Evolutionary conservation across 2,329 filamentous ascomycete species (phyloP).

Genomic region (Parastagonospora avenae): DNA sequence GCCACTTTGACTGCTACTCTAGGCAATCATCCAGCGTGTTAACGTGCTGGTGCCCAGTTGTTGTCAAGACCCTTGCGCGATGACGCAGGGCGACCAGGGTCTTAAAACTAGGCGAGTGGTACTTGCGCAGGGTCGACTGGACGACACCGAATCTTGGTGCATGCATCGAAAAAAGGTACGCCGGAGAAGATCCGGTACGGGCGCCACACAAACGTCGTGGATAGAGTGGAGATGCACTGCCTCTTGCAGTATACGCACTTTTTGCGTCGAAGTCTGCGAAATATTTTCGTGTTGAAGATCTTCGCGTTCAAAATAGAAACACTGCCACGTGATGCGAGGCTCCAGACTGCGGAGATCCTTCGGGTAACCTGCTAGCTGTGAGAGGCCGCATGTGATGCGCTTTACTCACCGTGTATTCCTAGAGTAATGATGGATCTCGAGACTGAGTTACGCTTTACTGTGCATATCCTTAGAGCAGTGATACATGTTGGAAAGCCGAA

Average conservation of each 20-base stretch:
- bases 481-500: too few relatives aligned
- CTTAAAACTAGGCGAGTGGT: conserved; percentile 11
- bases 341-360: too few relatives aligned
- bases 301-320: too few relatives aligned
- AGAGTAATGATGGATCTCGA: too few relatives aligned
- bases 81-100: conserved; percentile 18
- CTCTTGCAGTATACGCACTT: neutral
- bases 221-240: conserved; percentile 2
- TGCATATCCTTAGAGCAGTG: too few relatives aligned
- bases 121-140: conserved; percentile 21
- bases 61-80: conserved; percentile 13
- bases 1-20: conserved; percentile 2
- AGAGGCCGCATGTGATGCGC: too few relatives aligned
- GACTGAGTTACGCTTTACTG: too few relatives aligned
- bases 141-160: conserved; percentile 4
- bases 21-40: conserved; percentile 16
- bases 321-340: too few relatives aligned
- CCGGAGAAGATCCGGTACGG: conserved; percentile 1
- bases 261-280: too few relatives aligned
- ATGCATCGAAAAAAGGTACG: conserved; percentile 4
- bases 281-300: neutral
- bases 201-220: neutral
- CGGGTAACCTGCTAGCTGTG: too few relatives aligned
- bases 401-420: too few relatives aligned
- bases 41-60: conserved; percentile 23